Percentiles rank a stretch among this genome's conserved stretches.
phyloP scores from a whole-genome alignment of 2,329 filamentous ascomycete species.

The Remersonia thermophila region DNA sequence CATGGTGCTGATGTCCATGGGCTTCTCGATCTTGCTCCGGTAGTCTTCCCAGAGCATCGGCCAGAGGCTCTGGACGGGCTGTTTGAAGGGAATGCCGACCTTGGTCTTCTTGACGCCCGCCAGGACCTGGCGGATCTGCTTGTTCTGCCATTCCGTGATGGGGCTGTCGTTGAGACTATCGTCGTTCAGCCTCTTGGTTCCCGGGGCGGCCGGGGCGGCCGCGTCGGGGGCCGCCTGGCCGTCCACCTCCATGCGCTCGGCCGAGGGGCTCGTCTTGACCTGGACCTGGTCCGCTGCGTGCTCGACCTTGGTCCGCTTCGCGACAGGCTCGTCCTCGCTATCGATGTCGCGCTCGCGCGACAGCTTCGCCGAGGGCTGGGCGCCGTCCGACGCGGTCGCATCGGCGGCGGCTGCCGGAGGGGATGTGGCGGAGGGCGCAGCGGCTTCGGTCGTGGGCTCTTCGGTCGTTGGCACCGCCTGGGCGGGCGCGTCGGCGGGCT shows the following conservation, averaged over 20 bases:
- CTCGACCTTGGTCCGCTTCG: constrained; percentile 68
- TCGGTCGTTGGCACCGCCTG: constrained; percentile 19
- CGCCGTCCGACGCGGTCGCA: constrained; percentile 27
- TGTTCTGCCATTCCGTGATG: constrained; percentile 47
- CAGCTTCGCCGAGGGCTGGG: constrained; percentile 42
- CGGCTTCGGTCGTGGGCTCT: constrained; percentile 29
- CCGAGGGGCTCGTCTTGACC: constrained; percentile 21
- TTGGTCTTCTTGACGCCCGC: constrained; percentile 79
- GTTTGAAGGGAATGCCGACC: constrained; percentile 60
- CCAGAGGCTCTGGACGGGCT: constrained; percentile 67
- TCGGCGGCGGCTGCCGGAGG: constrained; percentile 4
- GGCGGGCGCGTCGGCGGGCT: no score
- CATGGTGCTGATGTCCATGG: constrained; percentile 76
- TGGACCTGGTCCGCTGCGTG: constrained; percentile 21
- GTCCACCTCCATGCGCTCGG: constrained; percentile 21
- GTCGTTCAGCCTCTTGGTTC: constrained; percentile 30
- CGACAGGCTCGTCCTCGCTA: constrained; percentile 48
- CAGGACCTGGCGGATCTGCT: constrained; percentile 52
- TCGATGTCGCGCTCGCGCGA: constrained; percentile 72
- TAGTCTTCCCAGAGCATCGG: constrained; percentile 66
- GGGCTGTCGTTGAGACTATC: constrained; percentile 31
- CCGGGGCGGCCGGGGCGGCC: constrained; percentile 19
- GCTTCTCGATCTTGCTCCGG: constrained; percentile 54
- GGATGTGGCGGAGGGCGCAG: constrained; percentile 22
- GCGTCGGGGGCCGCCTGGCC: constrained; percentile 18